A percentile compares a stretch with the other conserved stretches of the same genome.
Conservation (phyloP, 2,329 filamentous ascomycete genomes). For the Sphaceloma murrayae region DNA sequence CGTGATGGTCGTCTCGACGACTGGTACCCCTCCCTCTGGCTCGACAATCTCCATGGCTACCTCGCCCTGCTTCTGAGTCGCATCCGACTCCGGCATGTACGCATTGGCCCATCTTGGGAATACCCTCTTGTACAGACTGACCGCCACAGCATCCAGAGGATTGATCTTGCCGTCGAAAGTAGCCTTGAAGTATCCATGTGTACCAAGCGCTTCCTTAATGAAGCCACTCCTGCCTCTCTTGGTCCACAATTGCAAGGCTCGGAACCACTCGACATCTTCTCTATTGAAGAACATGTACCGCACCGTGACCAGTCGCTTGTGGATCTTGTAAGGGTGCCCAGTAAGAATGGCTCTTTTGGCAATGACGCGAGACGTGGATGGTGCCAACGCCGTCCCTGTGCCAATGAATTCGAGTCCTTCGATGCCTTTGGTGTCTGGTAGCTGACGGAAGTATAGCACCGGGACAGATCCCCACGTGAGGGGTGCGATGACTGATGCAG, state of each 20-base stretch:
- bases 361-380: slow-evolving; percentile 65
- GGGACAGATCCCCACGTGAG: slow-evolving; percentile 90
- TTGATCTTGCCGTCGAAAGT: slow-evolving; percentile 95
- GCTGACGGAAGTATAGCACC: slow-evolving; percentile 71
- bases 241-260: slow-evolving; percentile 91
- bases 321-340: slow-evolving; percentile 95
- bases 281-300: slow-evolving; percentile 99
- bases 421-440: slow-evolving; percentile 33
- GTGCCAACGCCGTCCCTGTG: slow-evolving; percentile 77
- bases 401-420: slow-evolving; percentile 53
- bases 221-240: slow-evolving; percentile 77
- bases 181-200: slow-evolving; percentile 99
- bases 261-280: slow-evolving; percentile 95
- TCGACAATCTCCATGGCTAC: slow-evolving; percentile 6
- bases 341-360: slow-evolving; percentile 91
- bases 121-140: slow-evolving; percentile 54
- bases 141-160: slow-evolving; percentile 84
- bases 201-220: slow-evolving; percentile 89
- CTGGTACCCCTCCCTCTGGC: no score
- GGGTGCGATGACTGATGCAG: slow-evolving; percentile 83
- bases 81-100: slow-evolving; percentile 19
- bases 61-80: neutral
- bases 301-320: slow-evolving; percentile 93
- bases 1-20: no score
- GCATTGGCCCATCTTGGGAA: slow-evolving; percentile 56